phyloP scores from a whole-genome alignment of 169 alveolate genomes.

The Plasmodium sp. region DNA sequence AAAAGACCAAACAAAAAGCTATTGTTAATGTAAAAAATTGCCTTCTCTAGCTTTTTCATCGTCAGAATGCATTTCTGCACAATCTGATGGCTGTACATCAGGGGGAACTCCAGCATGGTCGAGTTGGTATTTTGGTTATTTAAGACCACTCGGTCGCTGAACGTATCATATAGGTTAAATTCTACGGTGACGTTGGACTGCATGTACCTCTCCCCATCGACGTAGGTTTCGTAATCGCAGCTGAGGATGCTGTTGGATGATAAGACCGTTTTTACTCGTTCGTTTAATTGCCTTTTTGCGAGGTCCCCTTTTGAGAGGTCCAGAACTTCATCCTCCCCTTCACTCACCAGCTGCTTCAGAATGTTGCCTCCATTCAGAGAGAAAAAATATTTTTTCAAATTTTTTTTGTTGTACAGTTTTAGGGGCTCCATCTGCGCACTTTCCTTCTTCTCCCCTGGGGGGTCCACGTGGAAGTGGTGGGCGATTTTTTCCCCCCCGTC shows the following conservation, averaged over 20 bases:
- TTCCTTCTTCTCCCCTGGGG: neutral
- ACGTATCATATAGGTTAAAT: constrained; percentile 64
- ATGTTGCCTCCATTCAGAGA: constrained; percentile 61
- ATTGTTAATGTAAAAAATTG: constrained; percentile 69
- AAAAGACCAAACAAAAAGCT: constrained; percentile 13
- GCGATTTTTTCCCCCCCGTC: constrained; percentile 5
- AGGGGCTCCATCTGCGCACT: constrained; percentile 6
- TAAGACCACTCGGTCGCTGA: constrained; percentile 31
- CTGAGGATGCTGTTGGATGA: constrained; percentile 9
- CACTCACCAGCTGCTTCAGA: constrained; percentile 62
- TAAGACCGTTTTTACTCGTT: neutral
- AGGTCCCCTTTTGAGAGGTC: neutral
- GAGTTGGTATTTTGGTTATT: constrained; percentile 67
- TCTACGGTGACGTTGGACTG: constrained; percentile 70
- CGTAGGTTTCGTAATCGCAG: constrained; percentile 22
- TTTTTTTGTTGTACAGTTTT: constrained; percentile 62
- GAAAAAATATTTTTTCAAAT: constrained; percentile 54
- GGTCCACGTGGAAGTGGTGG: constrained; percentile 2
- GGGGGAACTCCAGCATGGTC: constrained; percentile 68
- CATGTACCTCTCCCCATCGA: constrained; percentile 44
- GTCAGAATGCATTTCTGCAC: constrained; percentile 71
- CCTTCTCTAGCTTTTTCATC: constrained; percentile 68
- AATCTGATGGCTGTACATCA: constrained; percentile 43
- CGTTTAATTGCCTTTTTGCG: neutral
- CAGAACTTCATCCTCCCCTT: constrained; percentile 47